These are phyloP conservation scores for Xylaria flabelliformis DNA, from an alignment of 495 filamentous ascomycete genomes.

Conservation along the genomic window DNA sequence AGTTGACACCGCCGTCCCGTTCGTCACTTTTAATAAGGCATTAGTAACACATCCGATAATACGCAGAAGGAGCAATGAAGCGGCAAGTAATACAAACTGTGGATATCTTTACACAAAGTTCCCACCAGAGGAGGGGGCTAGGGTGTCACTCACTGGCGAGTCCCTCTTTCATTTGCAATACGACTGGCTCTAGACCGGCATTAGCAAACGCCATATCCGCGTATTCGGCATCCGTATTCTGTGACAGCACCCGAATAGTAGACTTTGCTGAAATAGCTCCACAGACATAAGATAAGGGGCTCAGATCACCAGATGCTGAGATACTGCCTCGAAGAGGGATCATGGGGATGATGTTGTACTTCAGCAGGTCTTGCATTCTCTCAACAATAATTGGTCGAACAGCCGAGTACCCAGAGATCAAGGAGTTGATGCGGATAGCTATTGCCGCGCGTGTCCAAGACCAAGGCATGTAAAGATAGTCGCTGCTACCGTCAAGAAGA, in stretches of 20 bases:
- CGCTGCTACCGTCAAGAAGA: conserved; percentile 9
- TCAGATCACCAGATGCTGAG: conserved; percentile 66
- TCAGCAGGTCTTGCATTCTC: conserved; percentile 41
- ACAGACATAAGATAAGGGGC: conserved; percentile 58
- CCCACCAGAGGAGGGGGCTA: neutral
- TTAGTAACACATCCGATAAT: neutral
- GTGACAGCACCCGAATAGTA: conserved; percentile 41
- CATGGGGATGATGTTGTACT: conserved; percentile 51
- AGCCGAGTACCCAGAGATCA: conserved; percentile 56
- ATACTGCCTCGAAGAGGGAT: conserved; percentile 63
- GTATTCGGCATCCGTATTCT: conserved; percentile 30
- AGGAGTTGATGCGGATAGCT: conserved; percentile 54
- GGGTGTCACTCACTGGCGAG: conserved; percentile 41
- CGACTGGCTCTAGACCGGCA: conserved; percentile 45
- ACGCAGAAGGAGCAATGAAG: neutral
- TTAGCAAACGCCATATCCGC: conserved; percentile 41
- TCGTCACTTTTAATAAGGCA: conserved; percentile 45
- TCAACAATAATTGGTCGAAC: conserved; percentile 51
- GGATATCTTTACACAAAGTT: neutral
- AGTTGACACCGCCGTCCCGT: conserved; percentile 60
- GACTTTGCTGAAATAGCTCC: conserved; percentile 56
- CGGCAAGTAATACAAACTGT: neutral
- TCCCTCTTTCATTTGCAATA: conserved; percentile 58
- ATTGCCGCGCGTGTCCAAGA: conserved; percentile 55
- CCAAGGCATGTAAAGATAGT: conserved; percentile 47